Evolutionary conservation across 257 asterid species (phyloP), one percentile per base, ranked within the genome.

Genomic region (Fraxinus americana): DNA sequence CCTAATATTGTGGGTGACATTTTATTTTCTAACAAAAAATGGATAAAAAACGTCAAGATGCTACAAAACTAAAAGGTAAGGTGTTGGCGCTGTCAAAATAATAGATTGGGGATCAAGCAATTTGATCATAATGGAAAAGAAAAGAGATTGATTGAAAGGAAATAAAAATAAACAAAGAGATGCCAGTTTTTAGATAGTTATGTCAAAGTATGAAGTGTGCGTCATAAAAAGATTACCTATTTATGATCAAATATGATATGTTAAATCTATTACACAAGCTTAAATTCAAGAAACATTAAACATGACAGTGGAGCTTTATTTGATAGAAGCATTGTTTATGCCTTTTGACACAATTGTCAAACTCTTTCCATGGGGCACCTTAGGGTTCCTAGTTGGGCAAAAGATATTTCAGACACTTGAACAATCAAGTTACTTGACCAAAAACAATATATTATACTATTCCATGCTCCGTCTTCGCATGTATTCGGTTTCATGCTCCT

Each of bases 141-240:
- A 72, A 79, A 81, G 66, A 78, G 32, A 54, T 70, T n/a, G 70
- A 38, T 63, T 67, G 14, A 48, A 35, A 35, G 13, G 32, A 48
- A 38, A 69, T 10, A 39, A n/a, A 43, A 82, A 29, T 27, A 67
- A 70, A 7, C 14, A 68, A 76, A 54, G 2, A 61, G 43, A 48
- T 66, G 74, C 43, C 39, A 38, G 38, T 73, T 75, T 75, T 66
- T 41, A 39, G 77, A n/a, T 54, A 39, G 79, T 12, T 61, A 61
- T 23, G 32, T 23, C 67, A 61, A 34, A 70, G 38, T 36, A 57
- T 13, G 11, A 41, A 35, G 35, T 23, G 27, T 11, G 29, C n/a
- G 29, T 41, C 27, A 66, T 34, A 19, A 54, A 59, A 70, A 11
- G 45, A 54, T 59, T 29, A 52, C 59, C 25, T 41, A 25, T 66